These are phyloP conservation scores for Haplosporangium sp. DNA, from an alignment of 371 early-diverging fungal species.

Conservation along the genomic window DNA sequence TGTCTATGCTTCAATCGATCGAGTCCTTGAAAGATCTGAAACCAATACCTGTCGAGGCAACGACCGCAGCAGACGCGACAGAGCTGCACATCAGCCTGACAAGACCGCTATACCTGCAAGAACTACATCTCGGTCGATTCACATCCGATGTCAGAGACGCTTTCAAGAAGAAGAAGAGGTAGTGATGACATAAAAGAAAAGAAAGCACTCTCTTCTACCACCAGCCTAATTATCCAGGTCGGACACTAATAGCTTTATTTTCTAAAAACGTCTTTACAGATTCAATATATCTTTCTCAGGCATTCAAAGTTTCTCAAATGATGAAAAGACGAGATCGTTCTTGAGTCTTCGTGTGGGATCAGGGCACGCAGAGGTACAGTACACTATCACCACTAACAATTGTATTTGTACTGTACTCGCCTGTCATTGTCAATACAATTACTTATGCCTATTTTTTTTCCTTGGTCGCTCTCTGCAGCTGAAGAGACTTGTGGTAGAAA, in stretches of 20 bases:
- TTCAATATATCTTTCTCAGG: slow-evolving; percentile 45
- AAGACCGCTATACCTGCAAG: slow-evolving; percentile 37
- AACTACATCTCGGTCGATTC: slow-evolving; percentile 39
- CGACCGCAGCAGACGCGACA: slow-evolving; percentile 23
- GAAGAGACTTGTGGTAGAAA: slow-evolving; percentile 33
- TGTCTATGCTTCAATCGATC: slow-evolving; percentile 35
- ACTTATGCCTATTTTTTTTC: background rate
- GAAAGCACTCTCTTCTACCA: background rate
- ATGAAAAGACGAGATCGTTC: slow-evolving; percentile 46
- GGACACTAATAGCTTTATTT: too few species aligned
- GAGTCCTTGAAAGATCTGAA: slow-evolving; percentile 11
- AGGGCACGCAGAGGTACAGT: slow-evolving; percentile 40
- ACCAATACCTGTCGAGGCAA: slow-evolving; percentile 10
- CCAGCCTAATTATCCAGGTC: background rate
- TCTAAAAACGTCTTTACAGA: slow-evolving; percentile 8
- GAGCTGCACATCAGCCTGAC: slow-evolving; percentile 53
- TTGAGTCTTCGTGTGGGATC: slow-evolving; percentile 48
- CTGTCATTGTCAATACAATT: background rate
- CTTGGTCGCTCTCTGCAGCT: slow-evolving; percentile 2
- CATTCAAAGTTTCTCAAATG: slow-evolving; percentile 46
- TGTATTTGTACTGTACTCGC: background rate
- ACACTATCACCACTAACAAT: background rate
- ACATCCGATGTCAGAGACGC: slow-evolving; percentile 29
- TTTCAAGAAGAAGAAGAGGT: slow-evolving; percentile 34
- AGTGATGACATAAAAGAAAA: background rate